phyloP scores from a whole-genome alignment of 768 basidiomycete species.

The Tylopilus balloui region DNA sequence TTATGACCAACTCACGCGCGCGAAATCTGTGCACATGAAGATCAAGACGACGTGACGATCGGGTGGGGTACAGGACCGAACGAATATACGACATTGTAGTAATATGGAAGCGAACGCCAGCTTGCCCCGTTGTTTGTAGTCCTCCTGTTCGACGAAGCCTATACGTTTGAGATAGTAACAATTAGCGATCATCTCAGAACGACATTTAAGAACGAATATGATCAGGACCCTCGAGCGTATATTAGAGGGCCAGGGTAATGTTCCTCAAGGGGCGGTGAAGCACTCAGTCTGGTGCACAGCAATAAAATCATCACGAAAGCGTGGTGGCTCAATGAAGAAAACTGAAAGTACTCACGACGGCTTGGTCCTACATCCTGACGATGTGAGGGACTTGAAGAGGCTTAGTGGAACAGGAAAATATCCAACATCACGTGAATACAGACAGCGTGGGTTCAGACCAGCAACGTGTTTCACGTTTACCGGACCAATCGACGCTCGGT shows the following conservation, averaged over 20 bases:
- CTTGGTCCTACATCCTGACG: not conserved
- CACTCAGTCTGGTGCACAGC: slow-evolving; percentile 38
- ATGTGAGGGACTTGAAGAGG: not conserved
- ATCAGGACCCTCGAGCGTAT: slow-evolving; percentile 36
- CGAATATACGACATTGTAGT: not conserved
- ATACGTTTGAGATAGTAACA: not conserved
- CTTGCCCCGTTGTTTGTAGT: not conserved
- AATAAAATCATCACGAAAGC: slow-evolving; percentile 29
- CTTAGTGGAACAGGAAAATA: too few species aligned
- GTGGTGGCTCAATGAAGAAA: not conserved
- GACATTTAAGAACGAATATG: not conserved
- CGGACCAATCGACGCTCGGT: too few species aligned
- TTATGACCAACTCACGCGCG: slow-evolving; percentile 79
- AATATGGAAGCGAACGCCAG: too few species aligned
- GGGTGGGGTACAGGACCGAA: too few species aligned
- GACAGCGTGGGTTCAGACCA: too few species aligned
- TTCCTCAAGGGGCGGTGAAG: slow-evolving; percentile 30
- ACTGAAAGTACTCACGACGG: not conserved
- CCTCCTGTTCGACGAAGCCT: not conserved
- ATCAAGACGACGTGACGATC: slow-evolving; percentile 43
- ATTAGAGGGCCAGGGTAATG: slow-evolving; percentile 27
- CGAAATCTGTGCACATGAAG: slow-evolving; percentile 83
- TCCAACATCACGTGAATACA: not conserved
- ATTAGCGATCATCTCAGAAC: slow-evolving; percentile 1
- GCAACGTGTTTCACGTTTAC: too few species aligned